Percentiles rank a stretch among this genome's conserved stretches.
Evolutionary conservation across 73 alveolate species (phyloP).

Genomic region (Paramecium sexaurelia): DNA sequence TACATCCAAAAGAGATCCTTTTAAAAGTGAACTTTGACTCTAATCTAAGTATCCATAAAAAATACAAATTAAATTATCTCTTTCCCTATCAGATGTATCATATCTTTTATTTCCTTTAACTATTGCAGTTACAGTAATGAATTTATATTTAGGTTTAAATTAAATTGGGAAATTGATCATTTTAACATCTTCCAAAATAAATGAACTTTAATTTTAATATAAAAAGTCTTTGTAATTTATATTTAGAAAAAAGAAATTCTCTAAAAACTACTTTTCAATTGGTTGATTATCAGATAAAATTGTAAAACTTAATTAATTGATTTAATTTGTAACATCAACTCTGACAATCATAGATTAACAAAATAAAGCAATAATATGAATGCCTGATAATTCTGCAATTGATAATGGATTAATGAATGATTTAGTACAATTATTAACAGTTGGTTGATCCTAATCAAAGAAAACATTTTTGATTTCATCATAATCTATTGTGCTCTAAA

Average conservation of each 20-base stretch:
- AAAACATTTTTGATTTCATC: conserved; percentile 29
- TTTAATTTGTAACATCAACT: neutral
- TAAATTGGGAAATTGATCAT: conserved; percentile 38
- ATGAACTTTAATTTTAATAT: neutral
- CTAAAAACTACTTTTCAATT: neutral
- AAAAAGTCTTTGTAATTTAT: neutral
- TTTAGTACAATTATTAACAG: conserved; percentile 7
- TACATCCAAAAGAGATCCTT: conserved; percentile 17
- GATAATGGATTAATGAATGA: neutral
- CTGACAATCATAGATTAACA: neutral
- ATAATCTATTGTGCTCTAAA: neutral
- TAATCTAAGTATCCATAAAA: conserved; percentile 37
- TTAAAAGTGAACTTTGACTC: neutral
- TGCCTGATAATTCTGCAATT: neutral
- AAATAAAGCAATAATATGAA: conserved; percentile 13
- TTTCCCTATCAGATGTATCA: neutral
- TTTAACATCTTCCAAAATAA: neutral
- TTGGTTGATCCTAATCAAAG: neutral
- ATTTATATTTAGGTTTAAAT: conserved; percentile 34
- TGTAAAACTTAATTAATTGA: neutral
- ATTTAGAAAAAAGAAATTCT: conserved; percentile 17
- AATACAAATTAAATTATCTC: neutral
- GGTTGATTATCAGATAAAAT: conserved; percentile 7
- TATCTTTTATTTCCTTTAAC: conserved; percentile 29
- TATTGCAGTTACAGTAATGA: conserved; percentile 22